A percentile compares a stretch with the other conserved stretches of the same genome.
Conservation (phyloP, 176 grass and related monocot genomes). For the Oryza punctata region DNA sequence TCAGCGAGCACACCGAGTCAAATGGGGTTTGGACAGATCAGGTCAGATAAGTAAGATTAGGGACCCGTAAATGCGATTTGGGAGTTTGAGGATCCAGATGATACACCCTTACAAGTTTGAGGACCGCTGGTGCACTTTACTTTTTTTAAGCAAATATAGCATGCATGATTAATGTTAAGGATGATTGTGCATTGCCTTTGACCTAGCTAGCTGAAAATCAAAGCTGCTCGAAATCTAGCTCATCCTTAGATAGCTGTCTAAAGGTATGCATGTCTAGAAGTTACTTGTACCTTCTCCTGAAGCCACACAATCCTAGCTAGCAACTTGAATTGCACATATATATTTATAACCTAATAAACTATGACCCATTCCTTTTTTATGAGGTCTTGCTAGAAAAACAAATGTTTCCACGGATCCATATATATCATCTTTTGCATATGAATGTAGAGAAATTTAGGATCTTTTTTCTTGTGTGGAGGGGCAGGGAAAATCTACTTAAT, state of each 20-base stretch:
- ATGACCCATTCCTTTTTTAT: neutral
- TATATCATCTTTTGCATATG: neutral
- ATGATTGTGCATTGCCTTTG: neutral
- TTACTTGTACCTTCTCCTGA: neutral
- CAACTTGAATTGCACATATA: neutral
- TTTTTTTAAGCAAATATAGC: too few species aligned
- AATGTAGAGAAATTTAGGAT: neutral
- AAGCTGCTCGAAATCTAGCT: neutral
- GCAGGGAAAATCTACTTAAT: neutral
- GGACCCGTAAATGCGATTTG: too few species aligned
- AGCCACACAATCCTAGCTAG: neutral
- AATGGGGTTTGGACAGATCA: too few species aligned
- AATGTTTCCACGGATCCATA: neutral
- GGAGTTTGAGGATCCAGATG: too few species aligned
- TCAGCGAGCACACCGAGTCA: too few species aligned
- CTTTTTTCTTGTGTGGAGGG: neutral
- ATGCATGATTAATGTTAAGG: neutral
- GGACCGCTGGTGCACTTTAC: too few species aligned
- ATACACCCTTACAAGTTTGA: too few species aligned
- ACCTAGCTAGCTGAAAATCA: neutral
- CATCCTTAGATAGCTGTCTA: neutral
- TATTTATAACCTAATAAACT: neutral
- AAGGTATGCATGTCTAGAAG: neutral
- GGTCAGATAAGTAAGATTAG: too few species aligned
- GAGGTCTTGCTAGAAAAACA: neutral